Base-by-base conservation (phyloP, 352 stramenopile species). In the Phytophthora cryptogea region DNA sequence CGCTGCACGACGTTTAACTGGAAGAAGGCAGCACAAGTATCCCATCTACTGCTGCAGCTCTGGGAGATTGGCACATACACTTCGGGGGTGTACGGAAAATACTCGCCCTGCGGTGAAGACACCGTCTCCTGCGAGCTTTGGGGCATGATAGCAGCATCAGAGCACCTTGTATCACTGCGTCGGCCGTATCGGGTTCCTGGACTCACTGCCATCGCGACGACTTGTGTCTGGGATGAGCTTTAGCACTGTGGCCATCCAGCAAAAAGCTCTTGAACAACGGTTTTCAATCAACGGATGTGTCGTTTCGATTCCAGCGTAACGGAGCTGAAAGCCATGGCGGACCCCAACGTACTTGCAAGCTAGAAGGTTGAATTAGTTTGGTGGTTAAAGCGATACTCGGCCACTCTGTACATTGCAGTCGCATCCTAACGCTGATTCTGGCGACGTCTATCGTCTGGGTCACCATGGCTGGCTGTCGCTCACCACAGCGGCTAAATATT, bases 401-500 rank as follows among this genome's bases (percentile, higher is more conserved):
- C 13, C 48, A 20, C 1, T 14, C 35, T 47, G 49, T 56, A 49
- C 28, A 58, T 49, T 49, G 17, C 35, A 42, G 16, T 13, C 39
- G 10, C 16, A 13, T 30, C 16, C 39, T 45, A 28, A 16, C 39
- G 39, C n/a, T 30, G 39, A 7, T 14, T n/a, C 39, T n/a, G 35
- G 9, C 32, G 37, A 13, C 8, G 39, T 28, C 39, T 44, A 44
- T 28, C n/a, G 39, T 27, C 41, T 50, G n/a, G 26, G 5, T 87
- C 60, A 91, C 79, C 81, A 91, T 13, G 73, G 62, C 51, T 82
- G 66, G 13, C 54, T 66, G 53, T 74, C 72, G 32, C 68, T 80
- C 31, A 91, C 41, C 28, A 92, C 70, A 27, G 76, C 80, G 45
- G 74, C 74, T 76, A 92, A 72, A 76, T 91, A 93, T 58, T 72